Percentiles rank a stretch among this genome's conserved stretches.
Conservation (phyloP, 208 protist genomes). For the Trypanosoma caninum region DNA sequence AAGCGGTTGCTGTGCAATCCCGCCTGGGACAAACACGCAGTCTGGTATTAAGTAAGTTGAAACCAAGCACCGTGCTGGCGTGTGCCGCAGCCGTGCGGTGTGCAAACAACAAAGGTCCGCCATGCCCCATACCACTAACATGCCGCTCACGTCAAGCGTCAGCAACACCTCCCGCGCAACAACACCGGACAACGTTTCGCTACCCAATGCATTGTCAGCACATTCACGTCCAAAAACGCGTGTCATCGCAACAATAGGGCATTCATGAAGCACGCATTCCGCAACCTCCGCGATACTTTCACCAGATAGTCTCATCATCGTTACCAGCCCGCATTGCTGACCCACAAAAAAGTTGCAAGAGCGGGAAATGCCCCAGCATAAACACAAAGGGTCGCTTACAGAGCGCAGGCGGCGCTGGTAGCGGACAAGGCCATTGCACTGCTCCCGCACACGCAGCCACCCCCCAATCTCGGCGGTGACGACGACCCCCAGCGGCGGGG, state of each 20-base stretch:
- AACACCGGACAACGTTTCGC: neutral
- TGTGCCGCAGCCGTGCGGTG: neutral
- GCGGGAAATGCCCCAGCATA: slow-evolving; percentile 18
- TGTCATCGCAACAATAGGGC: slow-evolving; percentile 17
- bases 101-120: neutral
- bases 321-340: slow-evolving; percentile 33
- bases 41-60: neutral
- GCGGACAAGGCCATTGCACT: slow-evolving; percentile 30
- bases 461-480: slow-evolving; percentile 43
- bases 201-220: neutral
- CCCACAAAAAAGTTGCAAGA: slow-evolving; percentile 15
- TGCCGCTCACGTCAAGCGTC: slow-evolving; percentile 30
- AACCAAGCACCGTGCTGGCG: neutral
- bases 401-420: slow-evolving; percentile 39
- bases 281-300: slow-evolving; percentile 30
- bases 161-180: slow-evolving; percentile 5
- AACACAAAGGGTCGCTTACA: slow-evolving; percentile 28
- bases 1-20: neutral
- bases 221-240: slow-evolving; percentile 20
- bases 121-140: slow-evolving; percentile 32
- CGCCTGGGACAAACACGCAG: slow-evolving; percentile 10
- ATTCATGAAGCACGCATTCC: slow-evolving; percentile 21
- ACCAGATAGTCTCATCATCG: slow-evolving; percentile 21
- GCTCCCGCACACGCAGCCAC: slow-evolving; percentile 47
- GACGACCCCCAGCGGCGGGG: slow-evolving; percentile 23